Evolutionary conservation across 225 moss, liverwort and hornwort species (phyloP), one percentile per base, ranked within the genome.

Genomic region (Antitrichia curtipendula): DNA sequence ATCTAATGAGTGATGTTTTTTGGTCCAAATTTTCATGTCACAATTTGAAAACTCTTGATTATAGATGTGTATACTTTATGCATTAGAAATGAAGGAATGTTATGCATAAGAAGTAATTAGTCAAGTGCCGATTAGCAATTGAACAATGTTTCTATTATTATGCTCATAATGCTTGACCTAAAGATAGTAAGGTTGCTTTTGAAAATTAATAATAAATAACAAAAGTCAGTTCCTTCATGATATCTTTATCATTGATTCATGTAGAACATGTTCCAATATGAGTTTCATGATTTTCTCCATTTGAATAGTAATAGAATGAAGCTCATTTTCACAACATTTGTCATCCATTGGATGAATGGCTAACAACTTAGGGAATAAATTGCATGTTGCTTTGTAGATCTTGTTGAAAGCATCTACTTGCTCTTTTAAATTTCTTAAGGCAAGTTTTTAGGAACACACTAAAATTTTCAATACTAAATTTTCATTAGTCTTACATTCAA

Each of bases 11-110:
- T 47, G 7, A 73, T 11, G 16, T 47, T 47, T 17, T 31, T 18
- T 11, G 7, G 20, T 32, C 49, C 4, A 32, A 20, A 32, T 74
- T 11, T 32, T 31, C 0, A 0, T 12, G 12, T 32, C 0, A 2
- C 7, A 32, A 20, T 49, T 7, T 12, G 32, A 7, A 0, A 32
- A 31, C 6, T 1, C 0, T 31, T 73, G 12, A 49, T 49, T 74
- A 32, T 74, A 2, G 7, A 4, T 29, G 4, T 47, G 17, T 1
- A 12, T 11, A 16, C 6, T 1, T 16, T 18, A 19, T 31, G 9
- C 17, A 29, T 71, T 43, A 28, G 28, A 43, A 71, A 71, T 43
- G 3, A 43, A 71, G 3, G 12, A 66, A 68, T 8, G 5, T 41
- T 27, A 43, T 72, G 4, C 10, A 45, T 12, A 29, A 72, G 11